Base-by-base conservation (phyloP, 2,329 filamentous ascomycete species). In the Aureobasidium sp. region DNA sequence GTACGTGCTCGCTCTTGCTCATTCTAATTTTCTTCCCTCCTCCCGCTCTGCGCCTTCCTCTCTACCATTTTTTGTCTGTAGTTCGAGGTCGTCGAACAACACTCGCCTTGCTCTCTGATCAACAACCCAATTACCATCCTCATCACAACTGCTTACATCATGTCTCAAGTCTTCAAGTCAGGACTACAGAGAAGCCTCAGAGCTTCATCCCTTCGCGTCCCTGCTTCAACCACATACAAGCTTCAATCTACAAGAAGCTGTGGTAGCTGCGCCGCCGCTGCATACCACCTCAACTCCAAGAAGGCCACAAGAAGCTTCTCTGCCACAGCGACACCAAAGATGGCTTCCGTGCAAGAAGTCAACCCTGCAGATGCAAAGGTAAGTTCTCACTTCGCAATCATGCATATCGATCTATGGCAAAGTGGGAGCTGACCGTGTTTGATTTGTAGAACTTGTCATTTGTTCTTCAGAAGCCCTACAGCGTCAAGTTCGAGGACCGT, bases 391-490 rank as follows among this genome's bases (percentile, higher is more conserved):
- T 27, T 36, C 42, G 13, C 13, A 10, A n/a, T 9, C 15, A 29
- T 32, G 17, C 6, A 17, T 27, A 10, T 5, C 5, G 15, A 15
- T 15, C 3, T 29, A 46, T 15, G 23, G 42, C 12, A 17, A 15
- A 46, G 13, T 15, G 23, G 12, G 17, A 20, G n/a, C 60, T 56
- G 23, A 62, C 60, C 15, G 26, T 17, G 2, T 17, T 37, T 17
- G 20, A 7, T 50, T 10, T 34, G n/a, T 68, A 90, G 88, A 94
- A 94, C 76, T 84, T 88, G 67, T 94, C 90, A 60, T 94, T 94
- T 77, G 80, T 95, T 73, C 88, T 96, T 69, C 85, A 92, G 76
- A 88, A 88, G 68, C 82, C 86, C 64, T 81, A 85, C 73, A 82
- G 87, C 69, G 87, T 95, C 69, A 78, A 80, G 66, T 95, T 87